Conservation (phyloP, 768 basidiomycete genomes). For the Auriscalpium orientale region DNA sequence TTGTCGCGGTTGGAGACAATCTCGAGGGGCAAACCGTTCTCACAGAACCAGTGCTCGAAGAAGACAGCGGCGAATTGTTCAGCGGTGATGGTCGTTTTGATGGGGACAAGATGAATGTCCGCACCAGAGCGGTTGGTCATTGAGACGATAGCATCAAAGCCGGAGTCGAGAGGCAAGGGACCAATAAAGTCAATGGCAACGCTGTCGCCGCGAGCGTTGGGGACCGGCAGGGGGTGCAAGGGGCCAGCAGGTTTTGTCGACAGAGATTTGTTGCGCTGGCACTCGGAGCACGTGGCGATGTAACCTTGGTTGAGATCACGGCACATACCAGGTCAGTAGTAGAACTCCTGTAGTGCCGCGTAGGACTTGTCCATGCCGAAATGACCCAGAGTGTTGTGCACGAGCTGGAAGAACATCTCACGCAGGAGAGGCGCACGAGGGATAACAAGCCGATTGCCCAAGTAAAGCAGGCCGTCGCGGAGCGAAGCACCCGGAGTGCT, state of each 20-base stretch:
- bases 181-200: slow-evolving; percentile 27
- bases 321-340: slow-evolving; percentile 22
- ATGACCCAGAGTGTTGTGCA: slow-evolving; percentile 9
- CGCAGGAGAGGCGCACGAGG: slow-evolving; percentile 8
- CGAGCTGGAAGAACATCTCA: not conserved
- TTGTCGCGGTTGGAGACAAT: slow-evolving; percentile 28
- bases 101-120: slow-evolving; percentile 9
- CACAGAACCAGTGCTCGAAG: slow-evolving; percentile 24
- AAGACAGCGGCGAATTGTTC: slow-evolving; percentile 16
- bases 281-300: slow-evolving; percentile 22
- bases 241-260: slow-evolving; percentile 17
- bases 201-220: slow-evolving; percentile 13
- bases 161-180: slow-evolving; percentile 19
- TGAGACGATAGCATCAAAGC: slow-evolving; percentile 21
- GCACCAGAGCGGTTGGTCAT: slow-evolving; percentile 17
- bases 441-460: slow-evolving; percentile 16
- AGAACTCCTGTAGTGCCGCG: not conserved
- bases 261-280: slow-evolving; percentile 25
- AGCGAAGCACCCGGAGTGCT: not conserved
- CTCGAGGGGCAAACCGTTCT: slow-evolving; percentile 21
- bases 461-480: slow-evolving; percentile 12
- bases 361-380: slow-evolving; percentile 7
- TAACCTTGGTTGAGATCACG: slow-evolving; percentile 19
- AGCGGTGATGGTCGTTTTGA: slow-evolving; percentile 7
- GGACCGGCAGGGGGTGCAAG: slow-evolving; percentile 17